A percentile compares a stretch with the other conserved stretches of the same genome.
Evolutionary conservation across 2,329 filamentous ascomycete genomes (phyloP).

Genomic region (Sporothrix inflata): DNA sequence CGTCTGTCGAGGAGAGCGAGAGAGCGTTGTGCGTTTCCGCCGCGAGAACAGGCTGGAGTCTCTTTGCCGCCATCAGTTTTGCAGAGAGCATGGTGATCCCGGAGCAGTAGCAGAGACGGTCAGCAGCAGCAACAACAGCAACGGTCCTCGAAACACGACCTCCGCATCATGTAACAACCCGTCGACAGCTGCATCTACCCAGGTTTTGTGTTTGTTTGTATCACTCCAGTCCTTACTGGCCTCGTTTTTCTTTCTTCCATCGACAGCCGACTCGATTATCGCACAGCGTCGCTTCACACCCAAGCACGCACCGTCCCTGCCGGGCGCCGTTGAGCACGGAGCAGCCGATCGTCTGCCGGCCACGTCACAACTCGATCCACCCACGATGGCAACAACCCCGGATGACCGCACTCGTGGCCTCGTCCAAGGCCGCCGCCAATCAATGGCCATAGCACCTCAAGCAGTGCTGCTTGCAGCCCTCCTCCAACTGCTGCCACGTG

Average conservation of each 20-base stretch:
- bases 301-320: not conserved
- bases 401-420: constrained; percentile 22
- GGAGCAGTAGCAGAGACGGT: not conserved
- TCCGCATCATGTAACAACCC: not conserved
- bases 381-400: constrained; percentile 23
- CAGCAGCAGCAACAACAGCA: not conserved
- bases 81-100: constrained; percentile 5
- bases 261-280: not conserved
- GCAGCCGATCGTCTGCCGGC: constrained; percentile 8
- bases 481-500: constrained; percentile 24
- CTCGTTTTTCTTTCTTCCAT: not conserved
- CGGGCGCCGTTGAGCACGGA: constrained; percentile 21
- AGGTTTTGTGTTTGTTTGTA: not conserved
- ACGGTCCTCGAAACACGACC: constrained; percentile 3
- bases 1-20: constrained; percentile 18
- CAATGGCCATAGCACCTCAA: not conserved
- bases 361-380: constrained; percentile 2
- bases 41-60: not conserved
- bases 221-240: not conserved
- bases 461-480: constrained; percentile 21
- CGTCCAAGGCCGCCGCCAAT: not conserved
- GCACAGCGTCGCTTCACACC: not conserved
- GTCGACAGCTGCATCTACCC: constrained; percentile 22
- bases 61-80: not conserved
- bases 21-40: constrained; percentile 5